Evolutionary conservation across 1,284 basidiomycete genomes (phyloP).

Genomic region (Puccinia triticina): DNA sequence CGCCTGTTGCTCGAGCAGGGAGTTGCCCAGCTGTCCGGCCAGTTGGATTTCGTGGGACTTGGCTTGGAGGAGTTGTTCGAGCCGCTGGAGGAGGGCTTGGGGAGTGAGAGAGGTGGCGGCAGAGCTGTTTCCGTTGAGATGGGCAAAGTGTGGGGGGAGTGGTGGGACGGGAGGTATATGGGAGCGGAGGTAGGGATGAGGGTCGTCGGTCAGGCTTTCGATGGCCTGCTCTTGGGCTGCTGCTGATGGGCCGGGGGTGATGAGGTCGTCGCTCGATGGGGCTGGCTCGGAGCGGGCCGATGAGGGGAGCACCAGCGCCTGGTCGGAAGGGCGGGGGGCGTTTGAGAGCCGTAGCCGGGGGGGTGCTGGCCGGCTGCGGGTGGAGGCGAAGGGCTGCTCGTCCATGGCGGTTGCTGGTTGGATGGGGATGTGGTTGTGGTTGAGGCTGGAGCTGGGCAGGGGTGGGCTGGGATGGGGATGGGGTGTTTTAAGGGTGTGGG

Average conservation of each 20-base stretch:
- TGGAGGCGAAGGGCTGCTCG: conserved; percentile 36
- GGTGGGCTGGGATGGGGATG: no score
- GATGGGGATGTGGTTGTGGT: no score
- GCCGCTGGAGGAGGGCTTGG: conserved; percentile 62
- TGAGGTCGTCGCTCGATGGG: background rate
- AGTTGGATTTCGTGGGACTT: conserved; percentile 88
- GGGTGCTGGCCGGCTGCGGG: conserved; percentile 32
- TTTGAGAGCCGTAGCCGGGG: conserved; percentile 40
- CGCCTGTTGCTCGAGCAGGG: conserved; percentile 84
- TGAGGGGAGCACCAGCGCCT: no score
- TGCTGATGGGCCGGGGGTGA: background rate
- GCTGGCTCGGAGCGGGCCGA: background rate
- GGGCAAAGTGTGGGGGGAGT: conserved; percentile 45
- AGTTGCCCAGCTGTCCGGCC: conserved; percentile 84
- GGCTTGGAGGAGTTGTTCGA: conserved; percentile 77
- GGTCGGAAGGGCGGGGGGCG: conserved; percentile 1
- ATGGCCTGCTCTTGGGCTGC: conserved; percentile 2
- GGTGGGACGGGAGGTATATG: conserved; percentile 49
- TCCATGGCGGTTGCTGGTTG: no score
- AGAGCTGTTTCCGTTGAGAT: conserved; percentile 36
- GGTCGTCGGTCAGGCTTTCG: background rate
- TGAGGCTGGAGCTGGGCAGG: no score
- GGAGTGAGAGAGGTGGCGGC: conserved; percentile 17
- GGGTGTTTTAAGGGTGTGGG: no score
- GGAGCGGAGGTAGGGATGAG: background rate